Evolutionary conservation across 140 eudicot species (phyloP).

Genomic region (Cichorium intybus): DNA sequence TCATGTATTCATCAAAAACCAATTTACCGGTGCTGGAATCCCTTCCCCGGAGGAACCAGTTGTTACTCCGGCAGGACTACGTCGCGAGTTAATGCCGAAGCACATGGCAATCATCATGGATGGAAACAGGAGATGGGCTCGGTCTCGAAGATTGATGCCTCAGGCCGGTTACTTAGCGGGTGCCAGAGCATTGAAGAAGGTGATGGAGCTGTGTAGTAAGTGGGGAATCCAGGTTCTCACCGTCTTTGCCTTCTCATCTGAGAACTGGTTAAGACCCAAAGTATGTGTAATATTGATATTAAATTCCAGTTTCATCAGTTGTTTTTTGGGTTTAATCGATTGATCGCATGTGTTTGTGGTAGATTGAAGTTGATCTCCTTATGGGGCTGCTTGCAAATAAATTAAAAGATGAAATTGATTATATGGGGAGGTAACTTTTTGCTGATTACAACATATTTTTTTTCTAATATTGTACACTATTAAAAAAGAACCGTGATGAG

Average conservation of each 20-base stretch:
- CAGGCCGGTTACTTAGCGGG: conserved; percentile 64
- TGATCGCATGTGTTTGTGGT: conserved; percentile 4
- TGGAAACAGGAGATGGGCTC: conserved; percentile 82
- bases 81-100: conserved; percentile 50
- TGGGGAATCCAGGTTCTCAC: conserved; percentile 63
- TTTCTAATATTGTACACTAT: too few species aligned
- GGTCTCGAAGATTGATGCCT: conserved; percentile 39
- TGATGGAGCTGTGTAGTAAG: conserved; percentile 41
- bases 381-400: conserved; percentile 53
- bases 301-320: neutral
- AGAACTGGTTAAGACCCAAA: conserved; percentile 65
- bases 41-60: conserved; percentile 8
- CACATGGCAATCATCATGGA: conserved; percentile 81
- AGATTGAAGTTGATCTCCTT: conserved; percentile 66
- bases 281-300: conserved; percentile 19
- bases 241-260: conserved; percentile 74
- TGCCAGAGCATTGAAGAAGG: conserved; percentile 33
- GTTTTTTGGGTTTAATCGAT: neutral
- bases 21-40: neutral
- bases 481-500: too few species aligned
- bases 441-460: neutral
- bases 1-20: conserved; percentile 9
- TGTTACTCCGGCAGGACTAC: conserved; percentile 36
- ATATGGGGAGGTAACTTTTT: conserved; percentile 42
- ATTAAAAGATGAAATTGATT: conserved; percentile 42